Evolutionary conservation across 768 basidiomycete genomes (phyloP).

Genomic region (Phylloporus sp.): DNA sequence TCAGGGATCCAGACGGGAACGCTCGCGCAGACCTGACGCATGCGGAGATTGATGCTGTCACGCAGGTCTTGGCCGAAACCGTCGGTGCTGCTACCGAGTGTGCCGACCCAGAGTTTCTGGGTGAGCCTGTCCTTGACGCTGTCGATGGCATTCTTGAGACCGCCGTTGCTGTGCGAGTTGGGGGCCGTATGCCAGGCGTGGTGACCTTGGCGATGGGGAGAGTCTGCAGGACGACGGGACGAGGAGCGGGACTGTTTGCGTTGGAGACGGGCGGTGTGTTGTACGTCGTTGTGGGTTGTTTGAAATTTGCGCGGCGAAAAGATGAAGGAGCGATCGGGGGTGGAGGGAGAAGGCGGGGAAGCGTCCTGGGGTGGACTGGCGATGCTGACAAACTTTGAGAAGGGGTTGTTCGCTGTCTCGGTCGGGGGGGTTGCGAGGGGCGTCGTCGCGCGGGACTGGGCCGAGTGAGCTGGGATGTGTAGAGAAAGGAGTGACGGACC

Average conservation of each 20-base stretch:
- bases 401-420: slow-evolving; percentile 57
- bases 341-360: neutral
- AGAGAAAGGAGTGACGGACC: slow-evolving; percentile 5
- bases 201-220: slow-evolving; percentile 19
- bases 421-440: slow-evolving; percentile 39
- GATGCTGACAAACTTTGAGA: slow-evolving; percentile 44
- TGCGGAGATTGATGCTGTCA: slow-evolving; percentile 48
- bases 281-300: slow-evolving; percentile 44
- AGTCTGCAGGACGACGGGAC: slow-evolving; percentile 40
- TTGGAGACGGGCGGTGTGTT: slow-evolving; percentile 36
- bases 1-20: slow-evolving; percentile 78
- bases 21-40: slow-evolving; percentile 38
- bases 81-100: slow-evolving; percentile 70
- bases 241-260: slow-evolving; percentile 52
- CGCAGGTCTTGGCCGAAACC: slow-evolving; percentile 51
- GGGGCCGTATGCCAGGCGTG: slow-evolving; percentile 43
- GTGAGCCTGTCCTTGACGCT: slow-evolving; percentile 55
- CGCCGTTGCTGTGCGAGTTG: slow-evolving; percentile 79
- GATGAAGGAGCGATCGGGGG: slow-evolving; percentile 25
- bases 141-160: slow-evolving; percentile 75
- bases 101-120: slow-evolving; percentile 61
- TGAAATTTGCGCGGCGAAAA: slow-evolving; percentile 42
- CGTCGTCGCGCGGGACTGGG: slow-evolving; percentile 36
- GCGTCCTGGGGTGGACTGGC: too few relatives aligned
- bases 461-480: slow-evolving; percentile 1